Evolutionary conservation across 1,139 yeast genomes (phyloP).

Genomic region (Protomyces gravidus): DNA sequence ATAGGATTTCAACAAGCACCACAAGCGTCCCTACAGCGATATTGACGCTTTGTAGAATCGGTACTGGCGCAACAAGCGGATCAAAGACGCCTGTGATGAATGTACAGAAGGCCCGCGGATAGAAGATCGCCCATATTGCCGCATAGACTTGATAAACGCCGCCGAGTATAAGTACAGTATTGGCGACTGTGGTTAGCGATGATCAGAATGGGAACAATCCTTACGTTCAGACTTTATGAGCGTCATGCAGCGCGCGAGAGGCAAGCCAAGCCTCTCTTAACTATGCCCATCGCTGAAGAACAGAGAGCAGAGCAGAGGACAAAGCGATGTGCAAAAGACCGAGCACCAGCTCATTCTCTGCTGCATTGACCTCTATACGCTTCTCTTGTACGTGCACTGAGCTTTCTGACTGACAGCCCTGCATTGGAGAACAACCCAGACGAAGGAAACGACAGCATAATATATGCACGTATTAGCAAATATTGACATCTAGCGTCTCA

Average conservation of each 20-base stretch:
- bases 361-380: not conserved
- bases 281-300: not conserved
- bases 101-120: not conserved
- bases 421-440: no score
- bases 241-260: not conserved
- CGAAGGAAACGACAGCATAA: no score
- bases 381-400: no score
- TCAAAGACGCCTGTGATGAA: not conserved
- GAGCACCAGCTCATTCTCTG: conserved; percentile 1
- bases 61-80: not conserved
- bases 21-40: not conserved
- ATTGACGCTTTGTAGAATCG: not conserved
- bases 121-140: not conserved
- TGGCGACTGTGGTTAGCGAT: not conserved
- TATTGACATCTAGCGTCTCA: not conserved
- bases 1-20: not conserved
- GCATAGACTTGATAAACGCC: not conserved
- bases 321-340: not conserved
- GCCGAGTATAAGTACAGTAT: not conserved
- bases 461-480: not conserved
- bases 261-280: not conserved
- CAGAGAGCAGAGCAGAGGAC: not conserved
- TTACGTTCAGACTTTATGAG: conserved; percentile 1
- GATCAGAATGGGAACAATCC: not conserved
- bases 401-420: no score